Evolutionary conservation across 2,329 filamentous ascomycete genomes (phyloP).

Genomic region (Mycocentrospora acerina): DNA sequence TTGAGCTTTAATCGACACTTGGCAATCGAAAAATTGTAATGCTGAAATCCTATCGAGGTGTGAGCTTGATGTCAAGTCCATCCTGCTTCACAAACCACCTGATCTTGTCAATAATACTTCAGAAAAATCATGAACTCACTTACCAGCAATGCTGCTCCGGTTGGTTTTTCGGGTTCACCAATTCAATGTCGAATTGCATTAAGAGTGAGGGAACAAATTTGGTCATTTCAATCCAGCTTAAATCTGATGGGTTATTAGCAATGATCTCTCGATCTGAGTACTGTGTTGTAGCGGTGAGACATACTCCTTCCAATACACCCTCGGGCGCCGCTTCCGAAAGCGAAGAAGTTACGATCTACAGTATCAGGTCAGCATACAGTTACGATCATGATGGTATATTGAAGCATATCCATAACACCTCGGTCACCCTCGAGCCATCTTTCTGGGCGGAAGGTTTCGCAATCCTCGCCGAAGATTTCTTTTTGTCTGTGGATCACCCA

Average conservation of each 20-base stretch:
- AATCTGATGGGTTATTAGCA: slow-evolving; percentile 1
- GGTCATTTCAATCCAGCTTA: slow-evolving; percentile 39
- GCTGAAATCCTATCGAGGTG: neutral
- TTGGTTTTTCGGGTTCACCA: slow-evolving; percentile 21
- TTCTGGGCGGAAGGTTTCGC: slow-evolving; percentile 14
- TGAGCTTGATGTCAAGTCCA: slow-evolving; percentile 1
- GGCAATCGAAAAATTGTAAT: no score
- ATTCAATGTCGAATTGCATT: slow-evolving; percentile 36
- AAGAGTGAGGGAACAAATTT: slow-evolving; percentile 39
- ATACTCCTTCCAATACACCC: slow-evolving; percentile 13
- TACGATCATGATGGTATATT: neutral
- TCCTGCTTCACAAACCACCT: slow-evolving; percentile 10
- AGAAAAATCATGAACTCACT: neutral
- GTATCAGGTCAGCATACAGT: neutral
- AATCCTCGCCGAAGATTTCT: slow-evolving; percentile 16
- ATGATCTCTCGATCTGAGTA: neutral
- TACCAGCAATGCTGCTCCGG: slow-evolving; percentile 10
- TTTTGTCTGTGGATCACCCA: slow-evolving; percentile 18
- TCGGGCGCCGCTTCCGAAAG: slow-evolving; percentile 12
- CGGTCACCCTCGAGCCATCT: slow-evolving; percentile 13
- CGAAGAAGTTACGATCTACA: slow-evolving; percentile 12
- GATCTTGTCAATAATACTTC: neutral
- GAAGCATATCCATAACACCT: slow-evolving; percentile 6
- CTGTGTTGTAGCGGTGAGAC: neutral
- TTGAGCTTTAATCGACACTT: no score